A percentile compares a stretch with the other conserved stretches of the same genome.
These are phyloP conservation scores for Darksidea phi DNA, from an alignment of 495 filamentous ascomycete genomes.

Conservation along the genomic window DNA sequence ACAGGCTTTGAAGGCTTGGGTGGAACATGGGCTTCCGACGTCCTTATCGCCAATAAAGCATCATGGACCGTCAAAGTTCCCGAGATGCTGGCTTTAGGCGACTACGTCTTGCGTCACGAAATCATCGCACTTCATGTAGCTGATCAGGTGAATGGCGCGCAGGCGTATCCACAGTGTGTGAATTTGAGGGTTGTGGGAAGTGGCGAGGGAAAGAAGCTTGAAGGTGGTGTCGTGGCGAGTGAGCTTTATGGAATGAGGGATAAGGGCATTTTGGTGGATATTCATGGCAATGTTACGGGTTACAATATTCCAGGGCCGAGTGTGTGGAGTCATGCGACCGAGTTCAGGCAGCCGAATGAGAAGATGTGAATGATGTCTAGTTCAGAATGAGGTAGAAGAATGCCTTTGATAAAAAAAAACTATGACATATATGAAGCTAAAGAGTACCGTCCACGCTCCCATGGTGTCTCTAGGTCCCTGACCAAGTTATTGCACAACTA, in stretches of 20 bases:
- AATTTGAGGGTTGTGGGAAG: constrained; percentile 32
- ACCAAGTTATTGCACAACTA: too few relatives aligned
- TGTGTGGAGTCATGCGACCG: constrained; percentile 10
- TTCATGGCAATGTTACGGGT: constrained; percentile 11
- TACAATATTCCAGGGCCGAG: constrained; percentile 22
- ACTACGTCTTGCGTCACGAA: constrained; percentile 39
- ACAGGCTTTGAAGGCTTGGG: constrained; percentile 6
- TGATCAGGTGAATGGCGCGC: constrained; percentile 29
- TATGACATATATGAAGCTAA: too few relatives aligned
- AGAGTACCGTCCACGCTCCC: too few relatives aligned
- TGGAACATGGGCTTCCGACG: constrained; percentile 31
- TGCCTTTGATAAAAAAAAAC: too few relatives aligned
- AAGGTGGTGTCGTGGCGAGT: constrained; percentile 10
- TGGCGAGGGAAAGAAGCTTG: background rate
- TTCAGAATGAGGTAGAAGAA: too few relatives aligned
- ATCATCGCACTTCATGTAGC: constrained; percentile 37
- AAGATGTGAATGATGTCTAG: too few relatives aligned
- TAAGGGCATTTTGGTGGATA: constrained; percentile 23
- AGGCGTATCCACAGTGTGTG: constrained; percentile 38
- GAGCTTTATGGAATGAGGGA: constrained; percentile 14
- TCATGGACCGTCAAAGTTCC: constrained; percentile 32
- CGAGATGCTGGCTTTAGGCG: constrained; percentile 9
- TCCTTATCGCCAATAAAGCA: constrained; percentile 18
- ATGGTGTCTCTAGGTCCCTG: too few relatives aligned
- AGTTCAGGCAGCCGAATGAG: constrained; percentile 16